Percentiles rank a stretch among this genome's conserved stretches.
Conservation (phyloP, 192 early-diverging fungal species). For the Rhizophagus prolifer region DNA sequence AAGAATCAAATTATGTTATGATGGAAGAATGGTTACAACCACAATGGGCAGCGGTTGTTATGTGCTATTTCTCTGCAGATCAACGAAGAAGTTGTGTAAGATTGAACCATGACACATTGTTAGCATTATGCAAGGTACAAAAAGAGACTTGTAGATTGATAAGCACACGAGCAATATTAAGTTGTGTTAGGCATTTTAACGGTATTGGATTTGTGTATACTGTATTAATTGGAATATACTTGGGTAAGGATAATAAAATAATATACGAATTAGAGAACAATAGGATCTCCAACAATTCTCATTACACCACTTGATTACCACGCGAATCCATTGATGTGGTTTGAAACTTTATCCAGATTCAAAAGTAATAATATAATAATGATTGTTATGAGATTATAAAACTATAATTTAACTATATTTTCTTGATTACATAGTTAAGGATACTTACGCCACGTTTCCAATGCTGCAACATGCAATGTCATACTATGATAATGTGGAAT, state of each 20-base stretch:
- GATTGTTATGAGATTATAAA: background rate
- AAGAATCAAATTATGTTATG: slow-evolving; percentile 57
- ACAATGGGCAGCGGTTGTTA: slow-evolving; percentile 55
- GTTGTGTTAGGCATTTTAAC: slow-evolving; percentile 38
- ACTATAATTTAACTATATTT: background rate
- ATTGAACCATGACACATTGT: slow-evolving; percentile 53
- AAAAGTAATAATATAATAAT: slow-evolving; percentile 35
- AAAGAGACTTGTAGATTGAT: slow-evolving; percentile 60
- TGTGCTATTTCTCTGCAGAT: slow-evolving; percentile 54
- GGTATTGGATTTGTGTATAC: slow-evolving; percentile 46
- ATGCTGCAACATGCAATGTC: slow-evolving; percentile 59
- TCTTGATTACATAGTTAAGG: slow-evolving; percentile 52
- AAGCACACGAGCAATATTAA: slow-evolving; percentile 44
- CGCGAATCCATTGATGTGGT: slow-evolving; percentile 39
- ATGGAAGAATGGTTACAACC: slow-evolving; percentile 53
- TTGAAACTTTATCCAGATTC: slow-evolving; percentile 38
- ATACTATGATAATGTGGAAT: slow-evolving; percentile 40
- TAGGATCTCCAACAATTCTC: slow-evolving; percentile 46
- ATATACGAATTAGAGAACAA: background rate
- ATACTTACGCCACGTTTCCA: slow-evolving; percentile 60
- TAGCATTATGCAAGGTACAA: slow-evolving; percentile 63
- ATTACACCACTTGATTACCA: slow-evolving; percentile 34
- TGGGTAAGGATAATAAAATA: slow-evolving; percentile 29
- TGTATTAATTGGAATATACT: slow-evolving; percentile 40
- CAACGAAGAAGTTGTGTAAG: slow-evolving; percentile 43